Percentiles rank a stretch among this genome's conserved stretches.
These are phyloP conservation scores for Rubia peregrina DNA, from an alignment of 305 asterid species.

Conservation along the genomic window DNA sequence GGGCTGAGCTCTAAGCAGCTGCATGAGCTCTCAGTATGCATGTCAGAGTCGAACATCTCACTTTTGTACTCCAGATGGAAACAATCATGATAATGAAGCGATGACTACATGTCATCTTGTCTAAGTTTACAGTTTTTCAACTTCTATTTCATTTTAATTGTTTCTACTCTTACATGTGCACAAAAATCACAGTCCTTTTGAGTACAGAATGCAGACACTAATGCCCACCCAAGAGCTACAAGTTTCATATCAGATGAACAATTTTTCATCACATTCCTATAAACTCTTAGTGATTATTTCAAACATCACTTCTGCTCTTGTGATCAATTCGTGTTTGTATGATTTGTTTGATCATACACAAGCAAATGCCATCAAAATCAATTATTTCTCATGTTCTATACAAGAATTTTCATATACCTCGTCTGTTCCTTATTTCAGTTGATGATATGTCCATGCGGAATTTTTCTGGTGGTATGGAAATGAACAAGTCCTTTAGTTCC, in stretches of 20 bases:
- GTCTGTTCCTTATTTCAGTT: constrained; percentile 56
- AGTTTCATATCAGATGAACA: not conserved
- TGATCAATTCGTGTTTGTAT: not conserved
- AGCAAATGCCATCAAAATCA: not conserved
- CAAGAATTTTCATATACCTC: constrained; percentile 22
- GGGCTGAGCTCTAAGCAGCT: constrained; percentile 15
- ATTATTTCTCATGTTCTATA: not conserved
- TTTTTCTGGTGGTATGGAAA: constrained; percentile 64
- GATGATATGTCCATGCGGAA: constrained; percentile 85
- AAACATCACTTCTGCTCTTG: not conserved
- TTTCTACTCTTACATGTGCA: not conserved
- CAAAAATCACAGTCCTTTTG: not conserved
- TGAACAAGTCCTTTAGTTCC: constrained; percentile 67
- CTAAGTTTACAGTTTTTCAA: not conserved
- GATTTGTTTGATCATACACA: not conserved
- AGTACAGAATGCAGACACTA: no score
- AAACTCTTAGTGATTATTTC: not conserved
- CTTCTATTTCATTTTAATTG: not conserved
- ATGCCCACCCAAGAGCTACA: not conserved
- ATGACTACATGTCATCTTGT: not conserved
- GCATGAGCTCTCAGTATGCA: not conserved
- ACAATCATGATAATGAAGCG: not conserved
- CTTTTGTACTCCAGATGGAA: not conserved
- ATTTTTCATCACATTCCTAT: constrained; percentile 2
- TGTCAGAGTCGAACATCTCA: not conserved